These are phyloP conservation scores for Sporothrix pseudoabietina DNA, from an alignment of 2,329 filamentous ascomycete species.

Conservation along the genomic window DNA sequence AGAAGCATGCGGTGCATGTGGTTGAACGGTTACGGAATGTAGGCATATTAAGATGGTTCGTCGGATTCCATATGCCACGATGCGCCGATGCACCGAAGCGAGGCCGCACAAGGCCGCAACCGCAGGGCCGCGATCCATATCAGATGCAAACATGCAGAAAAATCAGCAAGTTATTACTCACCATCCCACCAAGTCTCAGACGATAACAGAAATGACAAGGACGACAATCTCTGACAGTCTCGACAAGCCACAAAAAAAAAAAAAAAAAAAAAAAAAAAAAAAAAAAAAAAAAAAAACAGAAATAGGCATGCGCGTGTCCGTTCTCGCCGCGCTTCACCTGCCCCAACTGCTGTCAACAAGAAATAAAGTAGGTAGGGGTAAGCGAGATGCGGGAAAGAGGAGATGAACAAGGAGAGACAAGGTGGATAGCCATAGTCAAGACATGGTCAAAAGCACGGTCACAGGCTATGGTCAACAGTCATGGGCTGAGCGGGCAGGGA, in stretches of 20 bases:
- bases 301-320: conserved; percentile 13
- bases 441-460: background rate
- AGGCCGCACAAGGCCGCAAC: background rate
- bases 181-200: background rate
- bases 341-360: conserved; percentile 17
- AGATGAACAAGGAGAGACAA: background rate
- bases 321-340: conserved; percentile 6
- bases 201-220: background rate
- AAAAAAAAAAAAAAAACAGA: conserved; percentile 14
- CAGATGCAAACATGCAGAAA: background rate
- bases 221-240: background rate
- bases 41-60: background rate
- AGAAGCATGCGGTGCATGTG: background rate
- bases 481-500: conserved; percentile 2
- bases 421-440: background rate
- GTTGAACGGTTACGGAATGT: background rate
- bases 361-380: background rate
- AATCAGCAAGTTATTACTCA: background rate
- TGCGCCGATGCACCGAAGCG: background rate
- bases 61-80: conserved; percentile 1
- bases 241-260: conserved; percentile 9
- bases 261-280: conserved; percentile 13
- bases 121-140: conserved; percentile 4
- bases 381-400: conserved; percentile 11
- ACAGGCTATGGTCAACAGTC: background rate